Conservation (phyloP, 2,329 filamentous ascomycete species). For the Fusarium algeriense region DNA sequence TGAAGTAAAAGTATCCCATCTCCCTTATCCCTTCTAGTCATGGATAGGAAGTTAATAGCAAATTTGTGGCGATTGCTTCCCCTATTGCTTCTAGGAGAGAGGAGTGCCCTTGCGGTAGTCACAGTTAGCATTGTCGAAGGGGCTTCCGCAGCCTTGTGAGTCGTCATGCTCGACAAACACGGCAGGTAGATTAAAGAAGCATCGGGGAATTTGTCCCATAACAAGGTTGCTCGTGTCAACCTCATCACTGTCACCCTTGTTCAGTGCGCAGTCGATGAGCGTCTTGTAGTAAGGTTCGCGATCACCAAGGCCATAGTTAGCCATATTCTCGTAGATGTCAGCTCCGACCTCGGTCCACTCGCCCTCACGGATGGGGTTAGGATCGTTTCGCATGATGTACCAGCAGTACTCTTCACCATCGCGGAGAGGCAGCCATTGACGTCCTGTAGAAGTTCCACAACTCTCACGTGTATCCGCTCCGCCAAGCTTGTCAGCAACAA, state of each 20-base stretch:
- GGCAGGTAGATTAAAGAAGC: slow-evolving; percentile 24
- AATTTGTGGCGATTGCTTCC: accelerated
- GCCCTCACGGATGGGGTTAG: neutral
- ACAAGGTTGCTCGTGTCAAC: slow-evolving; percentile 16
- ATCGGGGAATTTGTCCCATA: slow-evolving; percentile 15
- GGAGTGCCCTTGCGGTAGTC: slow-evolving; percentile 19
- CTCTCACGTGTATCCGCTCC: neutral
- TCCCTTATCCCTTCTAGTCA: neutral
- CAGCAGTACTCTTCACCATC: slow-evolving; percentile 34
- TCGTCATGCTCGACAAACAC: slow-evolving; percentile 20
- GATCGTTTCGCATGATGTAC: slow-evolving; percentile 34
- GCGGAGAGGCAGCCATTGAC: slow-evolving; percentile 26
- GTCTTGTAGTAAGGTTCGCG: slow-evolving; percentile 25
- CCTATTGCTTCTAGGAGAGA: neutral
- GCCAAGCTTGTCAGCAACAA: slow-evolving; percentile 30
- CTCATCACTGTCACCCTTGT: slow-evolving; percentile 6
- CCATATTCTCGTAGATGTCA: slow-evolving; percentile 38
- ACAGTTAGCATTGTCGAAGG: neutral
- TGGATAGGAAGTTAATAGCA: neutral
- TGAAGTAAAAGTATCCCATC: no score
- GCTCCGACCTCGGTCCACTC: slow-evolving; percentile 8
- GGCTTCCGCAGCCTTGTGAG: neutral
- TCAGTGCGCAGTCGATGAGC: slow-evolving; percentile 18
- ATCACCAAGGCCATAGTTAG: slow-evolving; percentile 18
- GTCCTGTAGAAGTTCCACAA: slow-evolving; percentile 11